Percentiles rank a stretch among this genome's conserved stretches.
These are phyloP conservation scores for Lepidium aucheri DNA, from an alignment of 345 rosid genomes.

Conservation along the genomic window DNA sequence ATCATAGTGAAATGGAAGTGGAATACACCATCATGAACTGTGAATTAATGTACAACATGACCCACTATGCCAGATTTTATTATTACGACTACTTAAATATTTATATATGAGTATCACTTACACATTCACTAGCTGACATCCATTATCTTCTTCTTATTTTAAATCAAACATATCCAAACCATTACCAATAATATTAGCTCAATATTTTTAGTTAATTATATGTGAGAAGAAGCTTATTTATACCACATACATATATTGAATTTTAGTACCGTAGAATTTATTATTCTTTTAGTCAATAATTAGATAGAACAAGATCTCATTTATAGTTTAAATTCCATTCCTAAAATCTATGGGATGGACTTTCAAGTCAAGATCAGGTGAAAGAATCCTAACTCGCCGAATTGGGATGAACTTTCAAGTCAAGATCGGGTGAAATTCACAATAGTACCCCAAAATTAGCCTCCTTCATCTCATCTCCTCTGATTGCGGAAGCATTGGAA, in stretches of 20 bases:
- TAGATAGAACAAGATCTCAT: no score
- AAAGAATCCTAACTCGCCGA: no score
- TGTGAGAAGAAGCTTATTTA: not conserved
- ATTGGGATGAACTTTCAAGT: no score
- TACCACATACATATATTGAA: not conserved
- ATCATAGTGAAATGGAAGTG: not conserved
- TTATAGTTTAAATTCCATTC: no score
- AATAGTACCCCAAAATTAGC: no score
- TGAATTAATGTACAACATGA: not conserved
- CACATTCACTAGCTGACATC: constrained; percentile 13
- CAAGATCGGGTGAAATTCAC: no score
- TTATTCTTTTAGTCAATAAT: no score
- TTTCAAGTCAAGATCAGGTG: no score
- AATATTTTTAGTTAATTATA: not conserved
- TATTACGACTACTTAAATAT: not conserved
- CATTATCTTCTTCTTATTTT: not conserved
- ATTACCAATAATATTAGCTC: not conserved
- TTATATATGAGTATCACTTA: not conserved
- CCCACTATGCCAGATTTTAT: not conserved
- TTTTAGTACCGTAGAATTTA: not conserved
- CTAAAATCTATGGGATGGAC: no score
- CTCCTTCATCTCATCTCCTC: no score
- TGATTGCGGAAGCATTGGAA: no score
- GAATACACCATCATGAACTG: not conserved
- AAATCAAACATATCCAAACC: not conserved